Percentiles rank a stretch among this genome's conserved stretches.
Conservation (phyloP, 2,329 filamentous ascomycete species). For the Colletotrichum orbiculare region DNA sequence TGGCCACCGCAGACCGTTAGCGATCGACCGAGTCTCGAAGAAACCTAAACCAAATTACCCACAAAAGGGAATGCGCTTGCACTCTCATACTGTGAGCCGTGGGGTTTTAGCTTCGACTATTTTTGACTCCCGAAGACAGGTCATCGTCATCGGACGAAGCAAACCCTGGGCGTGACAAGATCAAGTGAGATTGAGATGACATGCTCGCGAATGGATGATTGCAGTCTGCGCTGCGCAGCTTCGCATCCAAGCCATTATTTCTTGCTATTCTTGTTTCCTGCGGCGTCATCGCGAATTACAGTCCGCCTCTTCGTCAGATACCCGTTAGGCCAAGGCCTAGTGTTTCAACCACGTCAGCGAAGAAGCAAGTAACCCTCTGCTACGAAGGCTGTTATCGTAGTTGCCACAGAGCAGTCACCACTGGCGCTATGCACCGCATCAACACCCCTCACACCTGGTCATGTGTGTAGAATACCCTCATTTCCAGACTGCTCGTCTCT, state of each 20-base stretch:
- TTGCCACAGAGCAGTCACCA: too few species aligned
- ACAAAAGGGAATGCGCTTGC: neutral
- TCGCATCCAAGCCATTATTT: neutral
- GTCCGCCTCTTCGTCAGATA: neutral
- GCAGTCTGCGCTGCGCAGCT: neutral
- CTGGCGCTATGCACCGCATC: too few species aligned
- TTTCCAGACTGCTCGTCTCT: too few species aligned
- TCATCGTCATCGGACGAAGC: conserved; percentile 22
- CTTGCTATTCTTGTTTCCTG: too few species aligned
- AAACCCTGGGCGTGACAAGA: conserved; percentile 3
- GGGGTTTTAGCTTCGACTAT: neutral
- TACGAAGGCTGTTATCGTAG: too few species aligned
- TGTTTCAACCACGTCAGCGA: conserved; percentile 19
- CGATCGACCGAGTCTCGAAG: conserved; percentile 16
- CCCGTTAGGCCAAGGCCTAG: conserved; percentile 3
- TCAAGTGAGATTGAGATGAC: neutral
- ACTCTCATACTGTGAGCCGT: too few species aligned
- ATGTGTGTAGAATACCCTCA: too few species aligned
- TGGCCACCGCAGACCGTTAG: conserved; percentile 26
- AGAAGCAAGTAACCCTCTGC: conserved; percentile 1
- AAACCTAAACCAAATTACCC: conserved; percentile 6
- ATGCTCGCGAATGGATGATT: conserved; percentile 4
- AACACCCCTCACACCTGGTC: too few species aligned
- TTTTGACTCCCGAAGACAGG: conserved; percentile 18
- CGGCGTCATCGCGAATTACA: conserved; percentile 5